Percentiles rank a stretch among this genome's conserved stretches.
Evolutionary conservation across 225 moss, liverwort and hornwort genomes (phyloP).

Genomic region (Climacium dendroides): DNA sequence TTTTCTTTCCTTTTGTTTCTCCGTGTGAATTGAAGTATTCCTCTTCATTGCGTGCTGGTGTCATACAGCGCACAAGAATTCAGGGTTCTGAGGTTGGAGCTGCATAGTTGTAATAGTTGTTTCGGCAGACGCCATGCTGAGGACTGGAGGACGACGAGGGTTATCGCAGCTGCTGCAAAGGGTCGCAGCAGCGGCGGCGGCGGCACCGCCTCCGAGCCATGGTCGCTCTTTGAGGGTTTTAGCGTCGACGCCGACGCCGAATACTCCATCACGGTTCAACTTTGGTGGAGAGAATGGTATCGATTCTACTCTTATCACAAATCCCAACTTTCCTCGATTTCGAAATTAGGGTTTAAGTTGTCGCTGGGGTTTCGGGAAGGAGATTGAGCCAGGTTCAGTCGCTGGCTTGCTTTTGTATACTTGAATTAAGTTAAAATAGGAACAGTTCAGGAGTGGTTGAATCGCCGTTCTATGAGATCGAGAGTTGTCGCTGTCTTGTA

Average conservation of each 20-base stretch:
- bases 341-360: neutral
- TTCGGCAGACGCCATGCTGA: conserved; percentile 3
- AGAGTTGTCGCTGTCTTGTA: neutral
- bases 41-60: neutral
- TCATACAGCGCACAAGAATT: neutral
- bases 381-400: neutral
- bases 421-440: neutral
- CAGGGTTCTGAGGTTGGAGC: neutral
- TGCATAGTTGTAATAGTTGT: neutral
- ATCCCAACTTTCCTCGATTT: neutral
- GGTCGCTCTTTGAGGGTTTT: conserved; percentile 1
- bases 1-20: neutral
- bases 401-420: neutral
- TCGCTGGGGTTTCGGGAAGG: neutral
- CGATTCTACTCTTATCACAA: neutral
- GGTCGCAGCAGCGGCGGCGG: neutral
- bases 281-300: neutral
- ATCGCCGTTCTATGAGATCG: neutral
- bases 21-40: neutral
- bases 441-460: neutral
- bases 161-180: conserved; percentile 10
- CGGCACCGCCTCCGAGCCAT: neutral
- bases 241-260: neutral
- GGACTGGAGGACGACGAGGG: conserved; percentile 13
- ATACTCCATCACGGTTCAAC: neutral